phyloP scores from a whole-genome alignment of 129 eudicot genomes.

The Solidago caesia region DNA sequence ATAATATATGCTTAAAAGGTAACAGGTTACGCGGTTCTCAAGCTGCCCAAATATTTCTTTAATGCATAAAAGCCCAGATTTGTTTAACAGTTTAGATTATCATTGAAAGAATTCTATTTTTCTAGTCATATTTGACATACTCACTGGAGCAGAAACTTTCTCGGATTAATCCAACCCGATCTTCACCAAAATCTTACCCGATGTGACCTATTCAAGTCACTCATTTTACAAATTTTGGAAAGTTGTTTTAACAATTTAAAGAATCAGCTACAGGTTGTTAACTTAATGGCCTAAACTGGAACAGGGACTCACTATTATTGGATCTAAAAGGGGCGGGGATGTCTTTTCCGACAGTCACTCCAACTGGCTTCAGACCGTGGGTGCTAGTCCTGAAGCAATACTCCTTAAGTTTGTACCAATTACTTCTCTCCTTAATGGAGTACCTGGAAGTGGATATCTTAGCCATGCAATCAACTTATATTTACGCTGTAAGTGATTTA shows the following conservation, averaged over 20 bases:
- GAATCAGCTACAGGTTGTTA: background rate
- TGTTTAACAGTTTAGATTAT: background rate
- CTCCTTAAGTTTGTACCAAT: conserved; percentile 27
- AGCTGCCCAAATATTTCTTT: background rate
- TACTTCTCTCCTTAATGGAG: conserved; percentile 32
- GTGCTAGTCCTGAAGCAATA: conserved; percentile 30
- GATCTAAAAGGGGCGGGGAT: conserved; percentile 31
- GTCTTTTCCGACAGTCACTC: conserved; percentile 30
- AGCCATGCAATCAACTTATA: conserved; percentile 31
- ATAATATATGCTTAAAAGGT: background rate
- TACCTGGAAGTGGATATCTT: conserved; percentile 29
- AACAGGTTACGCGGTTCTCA: too few relatives aligned
- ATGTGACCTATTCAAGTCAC: background rate
- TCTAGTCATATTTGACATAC: background rate
- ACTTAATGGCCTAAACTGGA: conserved; percentile 11
- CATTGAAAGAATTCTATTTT: background rate
- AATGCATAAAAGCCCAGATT: background rate
- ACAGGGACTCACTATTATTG: conserved; percentile 29
- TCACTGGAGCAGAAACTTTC: background rate
- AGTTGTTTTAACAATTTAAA: background rate
- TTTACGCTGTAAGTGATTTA: conserved; percentile 29
- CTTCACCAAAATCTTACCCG: background rate
- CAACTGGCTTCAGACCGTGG: conserved; percentile 31
- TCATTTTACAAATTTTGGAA: background rate
- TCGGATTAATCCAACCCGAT: background rate